phyloP scores from a whole-genome alignment of 1,139 yeast species.

The Nakaseomyces uthaithaninus region DNA sequence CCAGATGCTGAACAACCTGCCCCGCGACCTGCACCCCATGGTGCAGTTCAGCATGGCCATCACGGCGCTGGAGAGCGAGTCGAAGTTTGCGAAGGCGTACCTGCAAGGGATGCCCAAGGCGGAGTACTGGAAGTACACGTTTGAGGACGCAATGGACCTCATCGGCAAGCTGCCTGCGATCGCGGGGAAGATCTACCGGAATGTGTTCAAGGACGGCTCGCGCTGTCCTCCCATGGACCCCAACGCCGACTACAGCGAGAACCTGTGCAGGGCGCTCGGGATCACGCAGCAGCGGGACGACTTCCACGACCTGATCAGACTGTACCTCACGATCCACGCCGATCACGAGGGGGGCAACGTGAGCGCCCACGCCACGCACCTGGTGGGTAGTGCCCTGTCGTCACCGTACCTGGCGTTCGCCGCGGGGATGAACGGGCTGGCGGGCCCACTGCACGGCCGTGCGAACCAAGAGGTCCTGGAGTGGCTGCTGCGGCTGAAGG shows the following conservation, averaged over 20 bases:
- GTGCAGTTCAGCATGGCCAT: slow-evolving; percentile 63
- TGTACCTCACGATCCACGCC: slow-evolving; percentile 39
- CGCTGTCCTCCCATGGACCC: slow-evolving; percentile 52
- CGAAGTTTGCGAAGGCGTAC: slow-evolving; percentile 60
- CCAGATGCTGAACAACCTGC: slow-evolving; percentile 46
- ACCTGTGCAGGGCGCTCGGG: slow-evolving; percentile 79
- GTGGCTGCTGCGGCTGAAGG: slow-evolving; percentile 33
- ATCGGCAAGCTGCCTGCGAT: slow-evolving; percentile 60
- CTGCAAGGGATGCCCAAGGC: slow-evolving; percentile 57
- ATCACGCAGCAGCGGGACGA: slow-evolving; percentile 34
- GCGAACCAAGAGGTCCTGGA: slow-evolving; percentile 41
- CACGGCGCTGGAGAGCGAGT: slow-evolving; percentile 51
- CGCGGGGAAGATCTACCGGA: slow-evolving; percentile 59
- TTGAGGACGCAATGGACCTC: slow-evolving; percentile 56
- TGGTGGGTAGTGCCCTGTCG: slow-evolving; percentile 38
- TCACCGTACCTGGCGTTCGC: slow-evolving; percentile 37
- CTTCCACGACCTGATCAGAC: slow-evolving; percentile 37
- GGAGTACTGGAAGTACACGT: slow-evolving; percentile 61
- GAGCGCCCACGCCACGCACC: slow-evolving; percentile 39
- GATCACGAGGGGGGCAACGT: slow-evolving; percentile 44
- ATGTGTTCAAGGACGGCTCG: slow-evolving; percentile 48
- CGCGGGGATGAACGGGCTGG: slow-evolving; percentile 39
- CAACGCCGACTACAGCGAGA: slow-evolving; percentile 83
- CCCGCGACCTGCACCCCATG: slow-evolving; percentile 57
- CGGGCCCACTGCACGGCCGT: slow-evolving; percentile 40